These are phyloP conservation scores for Penicillium freii DNA, from an alignment of 2,329 filamentous ascomycete genomes.

Conservation along the genomic window DNA sequence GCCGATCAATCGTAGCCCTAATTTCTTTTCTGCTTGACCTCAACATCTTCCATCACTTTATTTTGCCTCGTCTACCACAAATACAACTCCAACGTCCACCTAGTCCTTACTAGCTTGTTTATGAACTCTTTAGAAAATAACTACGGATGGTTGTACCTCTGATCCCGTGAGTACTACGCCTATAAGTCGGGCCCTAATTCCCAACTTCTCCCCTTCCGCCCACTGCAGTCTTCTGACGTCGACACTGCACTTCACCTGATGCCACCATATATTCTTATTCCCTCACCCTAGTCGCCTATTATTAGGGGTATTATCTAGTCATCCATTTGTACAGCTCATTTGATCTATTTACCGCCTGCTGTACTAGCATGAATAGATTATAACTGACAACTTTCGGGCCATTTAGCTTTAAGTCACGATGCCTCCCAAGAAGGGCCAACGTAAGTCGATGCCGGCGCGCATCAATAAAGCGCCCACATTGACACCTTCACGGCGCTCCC, in stretches of 20 bases:
- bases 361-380: constrained; percentile 1
- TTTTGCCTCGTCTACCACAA: constrained; percentile 1
- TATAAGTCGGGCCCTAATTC: constrained; percentile 14
- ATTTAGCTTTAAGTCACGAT: constrained; percentile 15
- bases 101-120: neutral
- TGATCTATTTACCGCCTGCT: neutral
- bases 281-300: neutral
- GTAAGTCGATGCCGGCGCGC: constrained; percentile 20
- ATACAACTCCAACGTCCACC: neutral
- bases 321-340: neutral
- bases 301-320: neutral
- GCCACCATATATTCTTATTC: constrained; percentile 3
- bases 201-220: constrained; percentile 16
- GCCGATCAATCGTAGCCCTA: constrained; percentile 37
- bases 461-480: constrained; percentile 13
- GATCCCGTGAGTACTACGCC: constrained; percentile 10
- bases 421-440: constrained; percentile 20
- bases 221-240: constrained; percentile 20
- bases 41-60: constrained; percentile 11
- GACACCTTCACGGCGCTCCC: constrained; percentile 21
- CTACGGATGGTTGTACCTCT: constrained; percentile 4
- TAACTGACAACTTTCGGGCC: constrained; percentile 7
- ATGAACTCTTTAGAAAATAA: neutral
- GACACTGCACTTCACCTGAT: neutral
- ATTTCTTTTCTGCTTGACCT: constrained; percentile 33